Evolutionary conservation across 768 basidiomycete species (phyloP), one percentile per base, ranked within the genome.

Genomic region (Tylopilus sp.): DNA sequence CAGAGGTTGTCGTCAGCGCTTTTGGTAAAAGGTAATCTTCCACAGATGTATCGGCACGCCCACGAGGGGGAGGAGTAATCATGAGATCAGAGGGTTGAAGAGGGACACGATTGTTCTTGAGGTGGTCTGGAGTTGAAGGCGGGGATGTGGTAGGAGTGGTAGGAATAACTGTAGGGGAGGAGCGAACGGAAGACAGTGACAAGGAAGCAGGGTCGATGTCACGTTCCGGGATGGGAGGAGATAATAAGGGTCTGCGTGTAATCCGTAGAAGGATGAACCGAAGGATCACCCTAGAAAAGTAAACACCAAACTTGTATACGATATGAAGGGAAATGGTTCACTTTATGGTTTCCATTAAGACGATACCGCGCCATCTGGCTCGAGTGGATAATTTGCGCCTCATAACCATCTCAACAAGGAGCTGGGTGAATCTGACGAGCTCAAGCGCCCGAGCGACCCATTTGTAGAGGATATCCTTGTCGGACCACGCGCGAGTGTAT

Each of bases 381-480:
- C 79, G 79, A 40, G 76, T 69, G 0, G 89, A 85, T 6, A 81
- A 77, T 63, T 83, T 89, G 62, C 92, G 78, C 50, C 82, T 78
- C 57, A 92, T 74, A 21, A 81, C 76, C 96, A 98, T 98, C 72
- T 98, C 96, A 45, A 95, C 63, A 25, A 98, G 74, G 41, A 98
- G 81, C 66, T 97, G 86, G 14, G 86, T 79, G 69, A 87, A 94
- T 38, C 83, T 82, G 57, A 94, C 77, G 31, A 92, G 74, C 63
- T 90, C 86, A 7, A 98, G 78, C 3, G 78, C 65, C 40, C 92
- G 77, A 22, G 89, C 84, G 10, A 83, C 82, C 84, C 87, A 87
- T 68, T 86, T 87, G 74, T 98, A 98, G 16, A 76, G 67, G 8
- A 63, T 47, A 41, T 85, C 81, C 63, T 79, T 83, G 66, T 87